Base-by-base conservation (phyloP, 139 green algal genomes). In the Tetraselmis striata region DNA sequence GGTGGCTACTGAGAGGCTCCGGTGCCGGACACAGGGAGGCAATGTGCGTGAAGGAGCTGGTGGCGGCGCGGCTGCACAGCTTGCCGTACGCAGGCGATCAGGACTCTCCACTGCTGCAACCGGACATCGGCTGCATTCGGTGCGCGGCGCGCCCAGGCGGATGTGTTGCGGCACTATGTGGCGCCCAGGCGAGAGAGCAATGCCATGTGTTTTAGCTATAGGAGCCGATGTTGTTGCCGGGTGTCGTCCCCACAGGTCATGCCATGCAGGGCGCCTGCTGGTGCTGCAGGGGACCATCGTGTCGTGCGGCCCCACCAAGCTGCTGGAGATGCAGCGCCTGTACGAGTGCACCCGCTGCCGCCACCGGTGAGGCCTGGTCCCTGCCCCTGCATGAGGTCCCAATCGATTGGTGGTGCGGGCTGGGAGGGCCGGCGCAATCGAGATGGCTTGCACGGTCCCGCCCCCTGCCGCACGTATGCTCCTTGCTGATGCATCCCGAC, bases 201-300 rank as follows among this genome's bases (percentile, higher is more conserved):
- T n/a, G n/a, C n/a, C n/a, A n/a, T 29, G n/a, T 29, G 74, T 67
- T 67, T 18, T 67, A 18, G 45, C n/a, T n/a, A n/a, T n/a, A n/a
- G n/a, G n/a, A n/a, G n/a, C n/a, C n/a, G n/a, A n/a, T n/a, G n/a
- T n/a, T n/a, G n/a, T n/a, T n/a, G n/a, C n/a, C n/a, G n/a, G n/a
- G n/a, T n/a, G n/a, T n/a, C n/a, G 74, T 29, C 11, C 45, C 18
- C 11, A 5, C 45, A 67, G 45, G 45, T 67, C 45, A 18, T 67
- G 45, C 0, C 90, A 97, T 79, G 81, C 92, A 18, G 86, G 85
- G 30, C 83, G 80, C 59, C 87, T 98, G 2, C 31, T 98, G 22
- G 90, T 83, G 1, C 77, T 98, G 0, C 32, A 2, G 0, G 94
- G 94, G 18, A 98, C 94, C 0, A 87, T 97, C 2, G 86, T 95